Evolutionary conservation across 2,329 filamentous ascomycete genomes (phyloP).

Genomic region (Torrubiella hemipterigena): DNA sequence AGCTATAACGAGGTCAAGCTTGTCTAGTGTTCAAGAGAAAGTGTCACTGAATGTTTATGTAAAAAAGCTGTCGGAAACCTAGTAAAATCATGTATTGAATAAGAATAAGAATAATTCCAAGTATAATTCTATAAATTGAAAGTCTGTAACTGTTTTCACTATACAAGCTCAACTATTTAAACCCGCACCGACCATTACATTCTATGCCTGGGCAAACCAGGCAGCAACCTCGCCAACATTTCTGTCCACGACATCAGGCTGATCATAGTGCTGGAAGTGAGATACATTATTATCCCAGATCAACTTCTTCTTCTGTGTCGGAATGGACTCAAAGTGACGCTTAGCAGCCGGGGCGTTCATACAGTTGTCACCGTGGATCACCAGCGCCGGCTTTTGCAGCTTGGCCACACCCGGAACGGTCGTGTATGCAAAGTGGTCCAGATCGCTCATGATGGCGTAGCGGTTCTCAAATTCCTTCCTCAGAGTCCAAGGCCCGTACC

Average conservation of each 20-base stretch:
- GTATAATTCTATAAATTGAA: too few species aligned
- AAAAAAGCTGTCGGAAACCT: too few species aligned
- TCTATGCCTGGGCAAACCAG: constrained; percentile 10
- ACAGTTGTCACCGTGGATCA: constrained; percentile 18
- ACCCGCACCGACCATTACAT: too few species aligned
- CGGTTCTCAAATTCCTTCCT: constrained; percentile 16
- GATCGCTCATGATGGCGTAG: constrained; percentile 18
- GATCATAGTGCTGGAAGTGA: constrained; percentile 16
- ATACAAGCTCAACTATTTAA: neutral
- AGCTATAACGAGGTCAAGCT: too few species aligned
- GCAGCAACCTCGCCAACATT: constrained; percentile 15
- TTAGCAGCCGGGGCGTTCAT: constrained; percentile 17
- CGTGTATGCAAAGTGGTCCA: constrained; percentile 17
- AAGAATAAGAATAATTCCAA: too few species aligned
- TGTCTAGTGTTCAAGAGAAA: too few species aligned
- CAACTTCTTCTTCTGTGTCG: constrained; percentile 14
- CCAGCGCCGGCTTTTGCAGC: constrained; percentile 14
- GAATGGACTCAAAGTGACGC: constrained; percentile 14
- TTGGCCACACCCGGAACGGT: constrained; percentile 16
- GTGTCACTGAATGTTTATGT: too few species aligned
- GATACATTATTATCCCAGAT: constrained; percentile 17
- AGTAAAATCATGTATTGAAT: too few species aligned
- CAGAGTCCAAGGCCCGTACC: constrained; percentile 18
- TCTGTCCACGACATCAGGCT: constrained; percentile 14
- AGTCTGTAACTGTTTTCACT: neutral